phyloP scores from a whole-genome alignment of 257 asterid genomes.

The Nicotiana noctiflora region DNA sequence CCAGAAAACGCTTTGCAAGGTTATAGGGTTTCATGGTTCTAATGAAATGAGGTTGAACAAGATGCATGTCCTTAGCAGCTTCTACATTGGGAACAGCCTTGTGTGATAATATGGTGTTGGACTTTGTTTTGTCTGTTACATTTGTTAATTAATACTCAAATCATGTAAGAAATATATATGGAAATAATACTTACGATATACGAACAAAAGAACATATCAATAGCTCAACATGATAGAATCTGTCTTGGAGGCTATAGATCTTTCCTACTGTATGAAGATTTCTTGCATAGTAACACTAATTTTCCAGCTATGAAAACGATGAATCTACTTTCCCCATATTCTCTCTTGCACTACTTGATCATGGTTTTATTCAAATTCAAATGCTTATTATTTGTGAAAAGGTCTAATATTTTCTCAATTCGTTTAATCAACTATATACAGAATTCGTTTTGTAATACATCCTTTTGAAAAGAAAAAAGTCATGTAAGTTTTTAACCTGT shows the following conservation, averaged over 20 bases:
- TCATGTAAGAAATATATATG: background rate
- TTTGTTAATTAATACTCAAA: background rate
- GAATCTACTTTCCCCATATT: background rate
- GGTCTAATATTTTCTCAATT: too few species aligned
- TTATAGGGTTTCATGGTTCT: background rate
- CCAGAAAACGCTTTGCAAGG: background rate
- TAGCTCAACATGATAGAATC: background rate
- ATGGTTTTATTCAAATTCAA: background rate
- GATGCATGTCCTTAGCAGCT: background rate
- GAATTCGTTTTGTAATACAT: background rate
- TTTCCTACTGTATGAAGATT: background rate
- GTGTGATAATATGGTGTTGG: background rate
- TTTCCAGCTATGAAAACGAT: background rate
- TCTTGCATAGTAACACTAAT: background rate
- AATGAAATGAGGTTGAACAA: background rate
- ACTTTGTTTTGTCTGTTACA: background rate
- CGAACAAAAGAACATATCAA: background rate
- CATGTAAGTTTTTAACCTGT: background rate
- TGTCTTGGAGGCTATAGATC: background rate
- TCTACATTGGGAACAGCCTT: background rate
- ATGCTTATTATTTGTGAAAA: too few species aligned
- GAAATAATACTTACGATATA: background rate
- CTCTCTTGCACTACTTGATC: background rate
- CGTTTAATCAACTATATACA: too few species aligned
- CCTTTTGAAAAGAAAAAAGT: background rate